phyloP scores from a whole-genome alignment of 176 grass and related monocot genomes.

The Urochloa ruziziensis region DNA sequence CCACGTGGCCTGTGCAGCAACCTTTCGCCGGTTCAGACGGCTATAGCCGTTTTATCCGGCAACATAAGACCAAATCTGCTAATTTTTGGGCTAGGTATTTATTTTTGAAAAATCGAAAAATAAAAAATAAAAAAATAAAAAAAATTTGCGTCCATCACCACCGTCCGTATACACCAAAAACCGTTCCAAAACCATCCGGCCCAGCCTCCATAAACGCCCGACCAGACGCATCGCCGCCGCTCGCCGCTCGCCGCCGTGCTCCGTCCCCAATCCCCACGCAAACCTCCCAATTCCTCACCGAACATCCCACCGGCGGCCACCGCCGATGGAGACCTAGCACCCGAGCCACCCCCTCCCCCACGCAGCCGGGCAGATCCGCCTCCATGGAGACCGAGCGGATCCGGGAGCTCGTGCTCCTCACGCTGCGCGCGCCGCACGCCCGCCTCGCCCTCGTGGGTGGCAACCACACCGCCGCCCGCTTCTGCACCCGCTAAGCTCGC shows the following conservation, averaged over 20 bases:
- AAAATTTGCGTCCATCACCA: slow-evolving; percentile 8
- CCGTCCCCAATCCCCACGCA: not conserved
- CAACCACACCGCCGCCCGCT: slow-evolving; percentile 89
- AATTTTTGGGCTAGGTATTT: no score
- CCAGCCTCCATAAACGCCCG: slow-evolving; percentile 10
- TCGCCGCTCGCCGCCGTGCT: slow-evolving; percentile 1
- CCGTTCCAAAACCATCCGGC: slow-evolving; percentile 2
- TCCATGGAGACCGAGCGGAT: slow-evolving; percentile 71
- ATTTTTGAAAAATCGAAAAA: no score
- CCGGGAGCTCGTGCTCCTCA: slow-evolving; percentile 62
- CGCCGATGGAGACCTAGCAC: slow-evolving; percentile 59
- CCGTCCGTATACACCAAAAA: not conserved
- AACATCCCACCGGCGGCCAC: slow-evolving; percentile 30
- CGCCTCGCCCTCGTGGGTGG: slow-evolving; percentile 93
- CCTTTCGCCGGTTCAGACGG: no score
- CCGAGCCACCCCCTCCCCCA: not conserved
- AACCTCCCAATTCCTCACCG: not conserved
- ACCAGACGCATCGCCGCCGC: no score
- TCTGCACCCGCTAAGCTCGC: slow-evolving; percentile 73
- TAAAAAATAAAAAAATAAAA: no score
- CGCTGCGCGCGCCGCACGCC: slow-evolving; percentile 39
- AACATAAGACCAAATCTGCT: no score
- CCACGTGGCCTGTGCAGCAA: no score
- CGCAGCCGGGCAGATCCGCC: slow-evolving; percentile 3
- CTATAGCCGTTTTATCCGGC: no score